phyloP scores from a whole-genome alignment of 169 alveolate genomes.

The Hammondia hammondi region DNA sequence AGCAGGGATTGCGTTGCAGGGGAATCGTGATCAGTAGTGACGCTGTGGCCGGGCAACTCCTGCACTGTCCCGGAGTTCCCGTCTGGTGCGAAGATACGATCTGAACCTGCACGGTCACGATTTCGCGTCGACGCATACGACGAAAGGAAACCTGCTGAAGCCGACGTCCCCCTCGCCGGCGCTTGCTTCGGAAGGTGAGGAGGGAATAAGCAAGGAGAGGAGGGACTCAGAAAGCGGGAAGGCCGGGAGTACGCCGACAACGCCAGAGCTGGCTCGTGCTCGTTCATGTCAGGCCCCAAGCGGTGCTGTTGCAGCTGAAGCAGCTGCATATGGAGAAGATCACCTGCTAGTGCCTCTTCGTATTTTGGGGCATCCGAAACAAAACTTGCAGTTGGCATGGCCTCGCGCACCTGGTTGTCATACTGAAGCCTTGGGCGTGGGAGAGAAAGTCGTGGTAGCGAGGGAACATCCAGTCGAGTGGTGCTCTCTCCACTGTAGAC shows the following conservation, averaged over 20 bases:
- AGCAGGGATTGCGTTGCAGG: background rate
- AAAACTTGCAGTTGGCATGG: background rate
- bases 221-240: background rate
- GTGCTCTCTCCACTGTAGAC: background rate
- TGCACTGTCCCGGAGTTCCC: background rate
- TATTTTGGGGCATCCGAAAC: background rate
- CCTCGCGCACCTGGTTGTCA: background rate
- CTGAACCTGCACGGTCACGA: background rate
- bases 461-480: background rate
- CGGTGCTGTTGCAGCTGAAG: background rate
- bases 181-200: background rate
- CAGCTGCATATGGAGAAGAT: background rate
- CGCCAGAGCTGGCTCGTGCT: background rate
- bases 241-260: background rate
- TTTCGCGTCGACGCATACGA: background rate
- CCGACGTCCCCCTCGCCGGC: background rate
- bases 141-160: background rate
- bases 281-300: background rate
- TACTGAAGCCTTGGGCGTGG: background rate
- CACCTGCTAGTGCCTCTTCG: background rate
- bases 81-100: background rate
- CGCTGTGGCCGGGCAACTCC: background rate
- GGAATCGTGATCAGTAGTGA: background rate
- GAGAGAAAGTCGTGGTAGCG: background rate
- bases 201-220: background rate